Base-by-base conservation (phyloP, 2,329 filamentous ascomycete genomes). In the Ophiocordyceps sinensis region DNA sequence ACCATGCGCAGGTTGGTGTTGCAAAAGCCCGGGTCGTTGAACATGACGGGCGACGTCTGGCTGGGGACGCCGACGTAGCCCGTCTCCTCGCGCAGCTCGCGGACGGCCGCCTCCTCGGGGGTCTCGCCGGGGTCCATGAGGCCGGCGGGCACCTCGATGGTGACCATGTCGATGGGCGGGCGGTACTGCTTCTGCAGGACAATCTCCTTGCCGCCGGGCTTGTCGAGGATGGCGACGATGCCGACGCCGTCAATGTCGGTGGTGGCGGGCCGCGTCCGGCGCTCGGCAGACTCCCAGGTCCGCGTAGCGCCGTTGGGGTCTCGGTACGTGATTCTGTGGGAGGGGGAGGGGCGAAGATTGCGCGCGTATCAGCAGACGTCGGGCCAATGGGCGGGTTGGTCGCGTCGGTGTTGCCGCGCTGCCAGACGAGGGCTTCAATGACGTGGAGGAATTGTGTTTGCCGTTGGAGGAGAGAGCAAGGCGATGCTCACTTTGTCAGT, bases 221-320 rank as follows among this genome's bases (percentile, higher is more conserved):
- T 71, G 46, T 75, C 63, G 13, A 87, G 63, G 47, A 86, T 73
- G 35, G 80, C 82, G 14, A 84, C 68, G 43, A 87, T 83, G 44
- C 80, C 80, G 13, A 86, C 80, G 40, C 78, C 81, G 51, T 87
- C 82, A 41, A 85, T 77, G 29, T 75, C 72, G 43, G 68, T 67
- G 47, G 60, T 66, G 42, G 66, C 63, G 12, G 80, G 79, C 4
- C 81, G 73, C 0, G 81, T 85, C 28, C 69, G 70, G n/a, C 82
- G 74, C 58, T 84, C 77, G 14, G 78, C 78, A 1, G 77, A 81
- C 54, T 87, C 82, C 82, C 82, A 86, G 28, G 71, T 75, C 40
- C 81, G 69, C 1, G 63, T 57, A 14, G 64, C 62, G 48, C 75
- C 76, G 29, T 70, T 66, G 17, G 76, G 72, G 52, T 85, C 82